Conservation (phyloP, 2,329 filamentous ascomycete species). For the Sclerotinia subarctica region DNA sequence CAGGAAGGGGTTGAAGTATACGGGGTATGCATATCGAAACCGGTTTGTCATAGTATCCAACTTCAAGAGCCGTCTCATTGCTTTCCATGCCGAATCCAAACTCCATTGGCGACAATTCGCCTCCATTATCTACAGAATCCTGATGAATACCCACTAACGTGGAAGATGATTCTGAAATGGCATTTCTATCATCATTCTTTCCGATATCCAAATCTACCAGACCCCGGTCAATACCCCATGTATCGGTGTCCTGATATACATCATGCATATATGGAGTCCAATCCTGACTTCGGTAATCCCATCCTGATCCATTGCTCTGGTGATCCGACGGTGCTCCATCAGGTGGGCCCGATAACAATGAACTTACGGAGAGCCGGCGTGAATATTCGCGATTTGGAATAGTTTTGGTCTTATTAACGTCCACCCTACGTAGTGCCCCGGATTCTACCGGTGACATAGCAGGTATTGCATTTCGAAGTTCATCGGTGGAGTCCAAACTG, state of each 20-base stretch:
- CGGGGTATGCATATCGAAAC: slow-evolving; percentile 58
- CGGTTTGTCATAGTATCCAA: slow-evolving; percentile 67
- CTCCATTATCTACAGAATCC: slow-evolving; percentile 18
- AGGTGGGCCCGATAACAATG: slow-evolving; percentile 55
- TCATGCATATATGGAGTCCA: slow-evolving; percentile 23
- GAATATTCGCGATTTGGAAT: slow-evolving; percentile 39
- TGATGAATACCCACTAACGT: slow-evolving; percentile 38
- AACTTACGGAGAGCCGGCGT: slow-evolving; percentile 61
- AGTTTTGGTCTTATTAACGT: neutral
- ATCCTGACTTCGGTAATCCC: slow-evolving; percentile 9
- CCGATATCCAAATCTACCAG: slow-evolving; percentile 66
- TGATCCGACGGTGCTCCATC: slow-evolving; percentile 21
- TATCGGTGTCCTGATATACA: slow-evolving; percentile 42
- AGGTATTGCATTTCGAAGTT: neutral
- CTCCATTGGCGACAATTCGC: slow-evolving; percentile 42
- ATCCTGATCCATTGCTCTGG: slow-evolving; percentile 18
- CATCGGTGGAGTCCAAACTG: neutral
- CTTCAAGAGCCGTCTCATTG: slow-evolving; percentile 52
- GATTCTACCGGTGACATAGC: neutral
- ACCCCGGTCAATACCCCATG: slow-evolving; percentile 70
- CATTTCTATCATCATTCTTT: slow-evolving; percentile 66
- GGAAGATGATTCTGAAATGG: slow-evolving; percentile 53
- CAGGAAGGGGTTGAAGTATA: slow-evolving; percentile 48
- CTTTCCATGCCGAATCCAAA: slow-evolving; percentile 49
- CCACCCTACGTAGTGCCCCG: neutral